phyloP scores from a whole-genome alignment of 768 basidiomycete species.

The Tulasnella sp. region DNA sequence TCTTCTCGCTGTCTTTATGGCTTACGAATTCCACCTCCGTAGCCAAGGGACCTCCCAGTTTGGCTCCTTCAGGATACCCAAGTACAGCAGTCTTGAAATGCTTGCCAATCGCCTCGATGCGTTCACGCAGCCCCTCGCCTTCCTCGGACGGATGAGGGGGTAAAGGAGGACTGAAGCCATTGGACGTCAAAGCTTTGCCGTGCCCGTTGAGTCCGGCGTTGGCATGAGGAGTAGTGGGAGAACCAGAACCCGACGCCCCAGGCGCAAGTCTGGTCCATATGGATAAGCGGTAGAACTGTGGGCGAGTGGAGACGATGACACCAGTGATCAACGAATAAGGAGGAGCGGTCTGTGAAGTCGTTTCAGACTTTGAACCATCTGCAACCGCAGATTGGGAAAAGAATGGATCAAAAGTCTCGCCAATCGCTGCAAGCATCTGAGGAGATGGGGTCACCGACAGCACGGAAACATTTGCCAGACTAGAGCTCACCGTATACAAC shows the following conservation, averaged over 20 bases:
- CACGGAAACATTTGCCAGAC: not conserved
- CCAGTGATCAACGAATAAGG: conserved; percentile 63
- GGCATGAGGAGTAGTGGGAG: too few relatives aligned
- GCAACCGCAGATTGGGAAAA: conserved; percentile 38
- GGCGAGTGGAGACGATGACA: conserved; percentile 88
- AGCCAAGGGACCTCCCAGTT: conserved; percentile 71
- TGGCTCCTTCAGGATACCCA: conserved; percentile 61
- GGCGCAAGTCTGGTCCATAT: conserved; percentile 95
- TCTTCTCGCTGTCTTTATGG: conserved; percentile 92
- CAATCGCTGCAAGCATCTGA: conserved; percentile 98
- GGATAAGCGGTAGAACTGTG: conserved; percentile 88
- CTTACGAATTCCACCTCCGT: conserved; percentile 92
- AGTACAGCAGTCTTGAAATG: conserved; percentile 90
- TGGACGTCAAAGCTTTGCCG: conserved; percentile 8
- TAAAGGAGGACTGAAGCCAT: not conserved
- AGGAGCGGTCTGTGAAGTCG: conserved; percentile 35
- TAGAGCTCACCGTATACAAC: conserved; percentile 71
- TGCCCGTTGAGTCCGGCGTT: not conserved
- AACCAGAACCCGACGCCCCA: conserved; percentile 13
- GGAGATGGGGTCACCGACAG: not conserved
- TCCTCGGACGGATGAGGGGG: conserved; percentile 25
- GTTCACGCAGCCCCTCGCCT: conserved; percentile 51
- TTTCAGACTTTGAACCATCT: conserved; percentile 30
- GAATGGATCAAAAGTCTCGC: conserved; percentile 93
- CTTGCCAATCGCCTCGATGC: conserved; percentile 71